A percentile compares a stretch with the other conserved stretches of the same genome.
Conservation (phyloP, 2,329 filamentous ascomycete genomes). For the Colletotrichum plurivorum region DNA sequence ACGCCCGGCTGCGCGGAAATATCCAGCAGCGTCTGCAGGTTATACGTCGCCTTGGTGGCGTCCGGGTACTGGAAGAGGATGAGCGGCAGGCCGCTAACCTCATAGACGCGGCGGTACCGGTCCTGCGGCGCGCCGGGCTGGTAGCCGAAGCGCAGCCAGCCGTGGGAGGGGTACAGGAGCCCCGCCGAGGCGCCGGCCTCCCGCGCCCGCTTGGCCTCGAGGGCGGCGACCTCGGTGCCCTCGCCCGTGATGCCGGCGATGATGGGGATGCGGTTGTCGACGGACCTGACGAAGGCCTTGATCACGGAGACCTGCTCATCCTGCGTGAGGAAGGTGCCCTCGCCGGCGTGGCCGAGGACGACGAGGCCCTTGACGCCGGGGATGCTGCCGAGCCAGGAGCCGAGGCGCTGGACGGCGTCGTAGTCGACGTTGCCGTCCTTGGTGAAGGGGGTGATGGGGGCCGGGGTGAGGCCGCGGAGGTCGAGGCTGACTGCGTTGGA, state of each 20-base stretch:
- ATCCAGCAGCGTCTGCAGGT: constrained; percentile 65
- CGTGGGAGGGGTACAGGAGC: constrained; percentile 66
- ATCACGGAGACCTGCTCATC: constrained; percentile 65
- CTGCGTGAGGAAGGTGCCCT: constrained; percentile 66
- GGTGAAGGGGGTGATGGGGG: constrained; percentile 67
- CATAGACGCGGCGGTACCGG: constrained; percentile 64
- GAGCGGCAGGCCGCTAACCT: constrained; percentile 62
- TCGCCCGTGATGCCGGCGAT: constrained; percentile 68
- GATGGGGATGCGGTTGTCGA: constrained; percentile 63
- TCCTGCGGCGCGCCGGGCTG: constrained; percentile 67
- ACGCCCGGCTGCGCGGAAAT: constrained; percentile 66
- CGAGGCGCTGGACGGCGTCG: constrained; percentile 65
- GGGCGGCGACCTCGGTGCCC: constrained; percentile 65
- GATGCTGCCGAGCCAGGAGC: constrained; percentile 67
- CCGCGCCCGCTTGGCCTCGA: constrained; percentile 65
- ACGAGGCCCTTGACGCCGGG: constrained; percentile 66
- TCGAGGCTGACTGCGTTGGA: constrained; percentile 51
- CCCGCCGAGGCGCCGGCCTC: constrained; percentile 65
- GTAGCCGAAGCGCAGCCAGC: constrained; percentile 69
- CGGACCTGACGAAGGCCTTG: constrained; percentile 66
- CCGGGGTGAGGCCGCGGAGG: constrained; percentile 64
- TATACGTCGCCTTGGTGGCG: constrained; percentile 67
- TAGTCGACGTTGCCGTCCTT: constrained; percentile 63
- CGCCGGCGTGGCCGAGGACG: constrained; percentile 67
- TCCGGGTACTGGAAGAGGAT: constrained; percentile 70